Evolutionary conservation across 345 rosid genomes (phyloP), one percentile per base, ranked within the genome.

Genomic region (Gossypium anomalum): DNA sequence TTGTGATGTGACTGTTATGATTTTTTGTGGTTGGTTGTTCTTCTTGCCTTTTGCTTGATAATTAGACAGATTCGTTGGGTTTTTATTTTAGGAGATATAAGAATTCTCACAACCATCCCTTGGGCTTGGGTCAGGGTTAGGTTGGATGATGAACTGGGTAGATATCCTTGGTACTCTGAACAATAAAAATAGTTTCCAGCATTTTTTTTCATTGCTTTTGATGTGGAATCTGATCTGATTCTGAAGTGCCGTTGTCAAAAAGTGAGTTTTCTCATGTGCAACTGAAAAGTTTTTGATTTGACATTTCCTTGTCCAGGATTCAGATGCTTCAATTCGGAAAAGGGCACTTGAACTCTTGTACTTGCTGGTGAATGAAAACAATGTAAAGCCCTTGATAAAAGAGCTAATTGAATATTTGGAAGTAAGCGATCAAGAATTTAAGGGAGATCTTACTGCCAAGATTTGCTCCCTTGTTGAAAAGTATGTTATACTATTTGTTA

Each of bases 241-340:
- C 41, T 51, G 44, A 53, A 48, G 56, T 77, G 16, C 44, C 64
- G 51, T 69, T 75, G 56, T 52, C 44, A 48, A 72, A 74, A 25
- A 3, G 12, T 41, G 34, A 27, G 47, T 41, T 62, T 71, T 72
- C 61, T 67, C 51, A 47, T 12, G 13, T 9, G 27, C 43, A 66
- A 62, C 25, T 29, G 49, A 55, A 75, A 73, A 65, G 72, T 56
- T 74, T 43, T 67, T 80, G 16, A 79, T 69, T 63, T 86, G 41
- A 74, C 72, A 60, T 84, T 75, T 83, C 64, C n/a, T 64, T 76
- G 23, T 82, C 60, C 90, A 95, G 99, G 98, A 93, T 81, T 86
- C 90, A 75, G 99, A 95, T 90, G 99, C 97, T 77, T 95, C 99
- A 49, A 91, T 95, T 80, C 89, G 90, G 77, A 95, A 95, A 90